Base-by-base conservation (phyloP, 768 basidiomycete genomes). In the Hygrocybe punicea region DNA sequence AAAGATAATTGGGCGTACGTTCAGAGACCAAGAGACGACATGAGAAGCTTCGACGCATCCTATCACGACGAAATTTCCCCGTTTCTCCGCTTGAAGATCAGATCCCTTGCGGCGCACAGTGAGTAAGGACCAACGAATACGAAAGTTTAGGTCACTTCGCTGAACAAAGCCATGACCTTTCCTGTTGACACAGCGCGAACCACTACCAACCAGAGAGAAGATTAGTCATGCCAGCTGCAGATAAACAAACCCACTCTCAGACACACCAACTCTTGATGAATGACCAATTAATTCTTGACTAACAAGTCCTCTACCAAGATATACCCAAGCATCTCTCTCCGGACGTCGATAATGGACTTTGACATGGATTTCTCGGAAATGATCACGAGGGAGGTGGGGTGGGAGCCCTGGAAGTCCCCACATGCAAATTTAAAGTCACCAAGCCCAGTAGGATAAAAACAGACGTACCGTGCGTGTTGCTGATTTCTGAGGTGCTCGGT, bases 1-100 rank as follows among this genome's bases (percentile, higher is more conserved):
- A 59, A 33, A 48, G 53, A 24, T 45, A 44, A n/a, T 58, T 46
- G 35, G 36, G 50, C 36, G n/a, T 63, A 90, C 90, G 65, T 92
- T 91, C 58, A 92, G 68, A 29, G 91, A 92, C 89, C 90, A 93
- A 13, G 91, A 92, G 33, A 92, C 76, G 39, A 93, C 90, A 40
- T 81, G 82, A 39, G 77, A 67, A 19, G 83, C 84, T 57, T 92
- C 88, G 19, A 93, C 84, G 55, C 86, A 87, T 42, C 87, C 86
- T 53, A 93, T 81, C 24, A 93, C 89, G 19, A 93, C 85, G 65
- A 93, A 93, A 68, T 91, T 92, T 52, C 91, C 91, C 60, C 91
- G 82, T 71, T 89, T 89, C 72, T 93, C 91, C 16, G 89, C 90
- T 74, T 91, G 88, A 36, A 92, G 72, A 67, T 91, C 85, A 56